phyloP scores from a whole-genome alignment of 345 rosid species.

The Linum tenue region DNA sequence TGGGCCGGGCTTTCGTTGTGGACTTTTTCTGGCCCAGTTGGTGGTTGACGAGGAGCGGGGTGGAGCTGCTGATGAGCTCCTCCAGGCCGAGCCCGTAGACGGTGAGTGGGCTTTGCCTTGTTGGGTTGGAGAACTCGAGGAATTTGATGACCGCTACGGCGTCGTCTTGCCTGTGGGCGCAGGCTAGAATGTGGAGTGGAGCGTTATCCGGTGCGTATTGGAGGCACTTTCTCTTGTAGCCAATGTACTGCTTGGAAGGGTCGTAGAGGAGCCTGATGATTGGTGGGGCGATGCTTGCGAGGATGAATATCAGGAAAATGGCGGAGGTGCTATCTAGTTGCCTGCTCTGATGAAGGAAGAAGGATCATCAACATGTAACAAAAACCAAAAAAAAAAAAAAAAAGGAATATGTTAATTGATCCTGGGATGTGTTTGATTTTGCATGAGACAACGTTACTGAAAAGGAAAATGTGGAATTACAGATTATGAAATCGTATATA shows the following conservation, averaged over 20 bases:
- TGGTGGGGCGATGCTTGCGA: conserved; percentile 14
- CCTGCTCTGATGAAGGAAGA: background rate
- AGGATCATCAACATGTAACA: background rate
- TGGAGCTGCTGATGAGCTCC: conserved; percentile 16
- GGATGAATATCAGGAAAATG: conserved; percentile 4
- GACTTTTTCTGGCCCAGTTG: conserved; percentile 20
- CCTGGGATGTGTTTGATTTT: too few relatives aligned
- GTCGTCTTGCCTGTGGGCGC: conserved; percentile 22
- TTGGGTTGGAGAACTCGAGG: conserved; percentile 15
- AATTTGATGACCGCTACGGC: conserved; percentile 19
- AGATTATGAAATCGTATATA: too few relatives aligned
- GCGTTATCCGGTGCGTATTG: conserved; percentile 6
- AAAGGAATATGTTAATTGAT: too few relatives aligned
- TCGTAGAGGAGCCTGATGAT: conserved; percentile 16
- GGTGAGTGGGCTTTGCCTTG: conserved; percentile 12
- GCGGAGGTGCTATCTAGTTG: conserved; percentile 3
- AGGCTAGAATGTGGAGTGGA: conserved; percentile 18
- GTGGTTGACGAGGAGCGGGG: conserved; percentile 21
- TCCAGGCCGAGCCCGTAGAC: conserved; percentile 24
- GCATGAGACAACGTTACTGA: too few relatives aligned
- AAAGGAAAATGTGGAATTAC: too few relatives aligned
- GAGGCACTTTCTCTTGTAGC: conserved; percentile 20
- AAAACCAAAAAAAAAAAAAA: background rate
- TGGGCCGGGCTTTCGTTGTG: background rate
- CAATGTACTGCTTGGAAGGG: conserved; percentile 17